These are phyloP conservation scores for Eucalyptus curtisii DNA, from an alignment of 345 rosid species.

Conservation along the genomic window DNA sequence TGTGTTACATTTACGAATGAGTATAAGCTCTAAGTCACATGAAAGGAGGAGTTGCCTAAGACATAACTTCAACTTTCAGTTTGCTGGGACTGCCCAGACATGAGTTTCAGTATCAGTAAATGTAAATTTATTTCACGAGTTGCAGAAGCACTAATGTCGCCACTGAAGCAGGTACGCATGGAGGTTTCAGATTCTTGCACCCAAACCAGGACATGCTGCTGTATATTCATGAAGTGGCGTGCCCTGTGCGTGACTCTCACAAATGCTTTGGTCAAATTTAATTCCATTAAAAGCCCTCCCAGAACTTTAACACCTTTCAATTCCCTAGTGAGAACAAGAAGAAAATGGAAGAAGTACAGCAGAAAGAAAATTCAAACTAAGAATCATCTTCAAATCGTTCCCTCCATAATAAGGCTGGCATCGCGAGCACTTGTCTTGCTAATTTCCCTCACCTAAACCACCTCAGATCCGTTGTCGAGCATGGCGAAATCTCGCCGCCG, in stretches of 20 bases:
- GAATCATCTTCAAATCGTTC: not conserved
- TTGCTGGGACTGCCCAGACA: not conserved
- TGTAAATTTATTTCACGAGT: not conserved
- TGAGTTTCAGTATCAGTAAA: not conserved
- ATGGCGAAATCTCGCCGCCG: slow-evolving; percentile 60
- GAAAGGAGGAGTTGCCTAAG: not conserved
- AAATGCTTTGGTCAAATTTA: not conserved
- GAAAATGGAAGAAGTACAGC: not conserved
- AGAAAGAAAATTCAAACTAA: not conserved
- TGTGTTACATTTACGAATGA: not conserved
- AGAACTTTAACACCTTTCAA: not conserved
- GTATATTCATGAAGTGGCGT: not conserved
- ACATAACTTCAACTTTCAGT: not conserved
- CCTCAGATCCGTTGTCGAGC: slow-evolving; percentile 49
- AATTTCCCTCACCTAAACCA: slow-evolving; percentile 35
- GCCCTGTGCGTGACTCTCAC: not conserved
- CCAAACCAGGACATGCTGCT: not conserved
- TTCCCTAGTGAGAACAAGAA: not conserved
- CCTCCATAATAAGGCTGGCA: not conserved
- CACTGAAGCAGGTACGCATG: not conserved
- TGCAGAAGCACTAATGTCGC: not conserved
- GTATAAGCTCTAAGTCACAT: not conserved
- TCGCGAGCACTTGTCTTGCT: too few relatives aligned
- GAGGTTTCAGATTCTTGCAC: not conserved
- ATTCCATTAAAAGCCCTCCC: not conserved